These are phyloP conservation scores for Stellera chamaejasme DNA, from an alignment of 345 rosid species.

Conservation along the genomic window DNA sequence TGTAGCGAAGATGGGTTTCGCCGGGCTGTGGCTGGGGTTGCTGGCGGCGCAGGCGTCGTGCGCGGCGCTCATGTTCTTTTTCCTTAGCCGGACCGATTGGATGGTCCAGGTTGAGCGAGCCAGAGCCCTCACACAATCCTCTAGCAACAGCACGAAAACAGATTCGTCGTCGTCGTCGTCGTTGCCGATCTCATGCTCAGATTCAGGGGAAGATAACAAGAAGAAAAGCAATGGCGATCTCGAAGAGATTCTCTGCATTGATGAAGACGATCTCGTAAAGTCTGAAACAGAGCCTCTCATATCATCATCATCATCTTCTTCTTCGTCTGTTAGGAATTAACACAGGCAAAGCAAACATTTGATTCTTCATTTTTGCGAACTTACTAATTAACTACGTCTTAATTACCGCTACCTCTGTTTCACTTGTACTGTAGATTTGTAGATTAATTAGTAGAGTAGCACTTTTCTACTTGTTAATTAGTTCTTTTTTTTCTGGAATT, in stretches of 20 bases:
- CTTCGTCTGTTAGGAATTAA: conserved; percentile 6
- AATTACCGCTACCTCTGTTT: background rate
- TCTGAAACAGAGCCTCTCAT: conserved; percentile 46
- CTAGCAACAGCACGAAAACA: conserved; percentile 6
- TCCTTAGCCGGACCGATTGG: conserved; percentile 75
- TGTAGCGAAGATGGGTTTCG: conserved; percentile 58
- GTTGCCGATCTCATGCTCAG: conserved; percentile 9
- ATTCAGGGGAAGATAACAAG: conserved; percentile 13
- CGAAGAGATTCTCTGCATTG: conserved; percentile 29
- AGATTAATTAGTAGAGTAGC: no score
- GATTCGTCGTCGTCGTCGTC: conserved; percentile 24
- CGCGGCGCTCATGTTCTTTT: conserved; percentile 64
- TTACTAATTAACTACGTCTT: background rate
- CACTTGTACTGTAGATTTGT: conserved; percentile 12
- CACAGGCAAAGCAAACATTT: background rate
- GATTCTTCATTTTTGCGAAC: conserved; percentile 18
- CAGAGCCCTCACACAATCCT: conserved; percentile 46
- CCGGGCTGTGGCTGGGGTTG: conserved; percentile 84
- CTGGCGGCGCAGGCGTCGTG: conserved; percentile 94
- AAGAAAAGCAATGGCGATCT: conserved; percentile 21
- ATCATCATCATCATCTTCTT: background rate
- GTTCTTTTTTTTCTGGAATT: background rate
- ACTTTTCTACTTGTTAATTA: background rate
- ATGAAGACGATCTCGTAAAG: conserved; percentile 27
- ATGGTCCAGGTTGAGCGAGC: conserved; percentile 60